Base-by-base conservation (phyloP, 148 eudicot genomes). In the Chenopodium quinoa region DNA sequence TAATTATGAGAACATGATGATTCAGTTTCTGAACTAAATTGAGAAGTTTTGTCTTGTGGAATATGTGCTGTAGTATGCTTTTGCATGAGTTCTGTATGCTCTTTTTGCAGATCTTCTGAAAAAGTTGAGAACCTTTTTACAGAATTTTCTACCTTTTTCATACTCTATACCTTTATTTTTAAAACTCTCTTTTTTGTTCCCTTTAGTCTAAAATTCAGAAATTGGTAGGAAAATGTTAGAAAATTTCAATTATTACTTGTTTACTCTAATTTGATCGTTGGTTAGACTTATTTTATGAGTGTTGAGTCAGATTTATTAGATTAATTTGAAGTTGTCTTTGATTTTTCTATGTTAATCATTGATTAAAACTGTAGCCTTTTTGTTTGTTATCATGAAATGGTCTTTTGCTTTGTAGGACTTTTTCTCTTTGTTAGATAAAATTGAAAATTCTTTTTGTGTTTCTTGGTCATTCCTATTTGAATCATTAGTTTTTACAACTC, bases 81-180 rank as follows among this genome's bases (percentile, higher is more conserved):
- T 44, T 44, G 80, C 56, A 65, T 20, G 52, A 75, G 71, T 62
- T 62, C 37, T 1, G 23, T 37, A 20, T 19, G 19, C 2, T 64
- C 8, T 71, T 54, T 77, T 23, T 23, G 50, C 4, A 1, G 12
- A 32, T 73, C 29, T 64, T 64, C 20, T 50, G 69, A 32, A 56
- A 81, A 84, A 81, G 86, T 7, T 19, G 66, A 77, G 16, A 50
- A 19, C 71, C 86, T 81, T 84, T 84, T 44, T 62, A 58, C 27
- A 84, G 46, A 80, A 50, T 50, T 50, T 50, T 9, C 14, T 50
- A 13, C 14, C 14, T 2, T 12, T 50, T 50, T 50, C 56, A 37
- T 4, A 37, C 7, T 37, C 40, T 37, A 17, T 50, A 75, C 78
- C 8, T 40, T 63, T 62, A 4, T 8, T 7, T 34, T 1, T 29